Evolutionary conservation across 2,329 filamentous ascomycete species (phyloP).

Genomic region (Fonsecaea pugnacius): DNA sequence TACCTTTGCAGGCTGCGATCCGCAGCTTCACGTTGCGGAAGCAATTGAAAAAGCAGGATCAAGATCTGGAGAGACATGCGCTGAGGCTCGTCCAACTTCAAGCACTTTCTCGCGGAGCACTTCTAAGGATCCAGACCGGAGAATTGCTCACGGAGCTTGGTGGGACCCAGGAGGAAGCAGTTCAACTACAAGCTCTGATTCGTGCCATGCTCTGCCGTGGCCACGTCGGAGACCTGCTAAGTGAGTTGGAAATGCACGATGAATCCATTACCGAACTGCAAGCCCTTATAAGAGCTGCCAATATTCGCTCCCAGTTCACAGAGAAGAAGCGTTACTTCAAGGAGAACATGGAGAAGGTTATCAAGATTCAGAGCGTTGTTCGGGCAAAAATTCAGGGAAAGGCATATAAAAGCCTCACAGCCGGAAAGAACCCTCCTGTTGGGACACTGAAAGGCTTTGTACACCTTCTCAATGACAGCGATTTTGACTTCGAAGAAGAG

Average conservation of each 20-base stretch:
- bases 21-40: constrained; percentile 44
- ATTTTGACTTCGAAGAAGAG: constrained; percentile 98
- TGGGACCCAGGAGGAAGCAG: constrained; percentile 68
- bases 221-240: constrained; percentile 73
- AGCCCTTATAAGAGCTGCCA: constrained; percentile 70
- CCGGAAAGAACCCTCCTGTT: constrained; percentile 94
- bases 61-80: constrained; percentile 42
- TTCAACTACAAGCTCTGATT: constrained; percentile 73
- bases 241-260: constrained; percentile 80
- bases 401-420: constrained; percentile 95
- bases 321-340: constrained; percentile 89
- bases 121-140: constrained; percentile 48
- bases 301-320: constrained; percentile 75
- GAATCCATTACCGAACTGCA: constrained; percentile 76
- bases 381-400: constrained; percentile 94
- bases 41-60: constrained; percentile 40
- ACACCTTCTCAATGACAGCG: constrained; percentile 94
- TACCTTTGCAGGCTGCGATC: constrained; percentile 65
- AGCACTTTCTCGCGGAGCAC: constrained; percentile 47
- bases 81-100: constrained; percentile 45
- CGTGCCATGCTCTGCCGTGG: constrained; percentile 79
- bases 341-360: constrained; percentile 97
- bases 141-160: constrained; percentile 70
- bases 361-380: constrained; percentile 98
- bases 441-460: constrained; percentile 98